phyloP scores from a whole-genome alignment of 345 rosid genomes.

The Eucalyptus sp. region DNA sequence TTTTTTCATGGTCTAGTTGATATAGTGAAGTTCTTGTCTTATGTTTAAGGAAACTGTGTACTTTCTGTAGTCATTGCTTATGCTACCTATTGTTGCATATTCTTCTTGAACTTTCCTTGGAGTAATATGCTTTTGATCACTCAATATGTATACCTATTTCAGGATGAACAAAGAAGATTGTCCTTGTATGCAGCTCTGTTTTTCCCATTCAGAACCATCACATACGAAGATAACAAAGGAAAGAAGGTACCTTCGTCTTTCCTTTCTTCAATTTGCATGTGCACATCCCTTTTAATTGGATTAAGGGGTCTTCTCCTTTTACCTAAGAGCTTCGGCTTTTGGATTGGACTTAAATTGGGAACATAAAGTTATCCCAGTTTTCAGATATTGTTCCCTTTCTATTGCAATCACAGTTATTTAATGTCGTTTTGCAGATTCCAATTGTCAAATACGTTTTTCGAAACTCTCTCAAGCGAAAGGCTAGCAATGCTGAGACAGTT shows the following conservation, averaged over 20 bases:
- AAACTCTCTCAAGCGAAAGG: constrained; percentile 73
- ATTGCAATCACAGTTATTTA: not conserved
- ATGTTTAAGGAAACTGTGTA: not conserved
- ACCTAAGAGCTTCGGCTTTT: not conserved
- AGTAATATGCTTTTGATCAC: not conserved
- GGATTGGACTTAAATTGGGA: not conserved
- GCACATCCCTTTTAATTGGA: not conserved
- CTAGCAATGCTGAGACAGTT: constrained; percentile 68
- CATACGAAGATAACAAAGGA: constrained; percentile 50
- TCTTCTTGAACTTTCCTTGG: not conserved
- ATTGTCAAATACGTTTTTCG: constrained; percentile 58
- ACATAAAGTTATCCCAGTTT: not conserved
- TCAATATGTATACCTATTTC: constrained; percentile 1
- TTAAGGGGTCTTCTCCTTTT: not conserved
- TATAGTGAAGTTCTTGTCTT: not conserved
- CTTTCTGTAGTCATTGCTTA: not conserved
- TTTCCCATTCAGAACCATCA: constrained; percentile 49
- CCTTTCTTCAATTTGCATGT: not conserved
- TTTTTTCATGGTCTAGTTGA: not conserved
- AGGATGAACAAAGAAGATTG: constrained; percentile 75
- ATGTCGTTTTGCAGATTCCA: constrained; percentile 31
- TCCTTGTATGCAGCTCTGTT: constrained; percentile 72
- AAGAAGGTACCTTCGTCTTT: constrained; percentile 34
- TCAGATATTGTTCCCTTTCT: not conserved
- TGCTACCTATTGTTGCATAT: not conserved